A percentile compares a stretch with the other conserved stretches of the same genome.
phyloP scores from a whole-genome alignment of 2,329 filamentous ascomycete species.

The Cladobotryum mycophilum region DNA sequence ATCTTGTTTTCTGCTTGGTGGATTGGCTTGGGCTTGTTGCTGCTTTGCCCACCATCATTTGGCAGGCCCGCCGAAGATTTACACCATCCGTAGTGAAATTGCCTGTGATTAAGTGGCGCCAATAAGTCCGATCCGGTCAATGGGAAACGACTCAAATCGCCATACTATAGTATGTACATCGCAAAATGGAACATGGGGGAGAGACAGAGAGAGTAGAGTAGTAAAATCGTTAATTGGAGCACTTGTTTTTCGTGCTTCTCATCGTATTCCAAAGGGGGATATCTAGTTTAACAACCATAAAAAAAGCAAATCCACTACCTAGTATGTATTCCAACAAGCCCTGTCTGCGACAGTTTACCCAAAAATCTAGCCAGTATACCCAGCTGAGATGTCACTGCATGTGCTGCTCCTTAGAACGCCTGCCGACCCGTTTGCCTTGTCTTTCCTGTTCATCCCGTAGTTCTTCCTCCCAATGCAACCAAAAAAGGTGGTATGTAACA shows the following conservation, averaged over 20 bases:
- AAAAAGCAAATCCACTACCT: not conserved
- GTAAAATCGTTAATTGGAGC: not conserved
- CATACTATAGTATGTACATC: too few relatives aligned
- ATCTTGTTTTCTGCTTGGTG: too few relatives aligned
- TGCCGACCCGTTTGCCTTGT: conserved; percentile 6
- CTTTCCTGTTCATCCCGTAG: conserved; percentile 6
- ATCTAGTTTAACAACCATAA: conserved; percentile 7
- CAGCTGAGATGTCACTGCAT: conserved; percentile 9
- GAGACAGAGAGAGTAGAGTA: too few relatives aligned
- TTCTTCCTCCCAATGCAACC: not conserved
- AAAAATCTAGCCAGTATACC: conserved; percentile 1
- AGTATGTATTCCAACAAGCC: conserved; percentile 7
- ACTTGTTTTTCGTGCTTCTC: conserved; percentile 6
- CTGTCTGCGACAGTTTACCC: conserved; percentile 5
- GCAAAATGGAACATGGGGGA: too few relatives aligned
- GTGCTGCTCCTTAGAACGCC: conserved; percentile 11
- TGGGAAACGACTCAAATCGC: too few relatives aligned
- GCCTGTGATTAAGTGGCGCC: too few relatives aligned
- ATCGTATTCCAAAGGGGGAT: conserved; percentile 9
- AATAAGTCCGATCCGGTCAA: too few relatives aligned
- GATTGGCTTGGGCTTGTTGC: too few relatives aligned
- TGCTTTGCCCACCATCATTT: too few relatives aligned
- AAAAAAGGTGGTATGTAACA: conserved; percentile 8
- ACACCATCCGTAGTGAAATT: too few relatives aligned
- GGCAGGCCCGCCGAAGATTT: too few relatives aligned